A percentile compares a stretch with the other conserved stretches of the same genome.
Evolutionary conservation across 257 asterid species (phyloP).

Genomic region (Solanum medicagineum): DNA sequence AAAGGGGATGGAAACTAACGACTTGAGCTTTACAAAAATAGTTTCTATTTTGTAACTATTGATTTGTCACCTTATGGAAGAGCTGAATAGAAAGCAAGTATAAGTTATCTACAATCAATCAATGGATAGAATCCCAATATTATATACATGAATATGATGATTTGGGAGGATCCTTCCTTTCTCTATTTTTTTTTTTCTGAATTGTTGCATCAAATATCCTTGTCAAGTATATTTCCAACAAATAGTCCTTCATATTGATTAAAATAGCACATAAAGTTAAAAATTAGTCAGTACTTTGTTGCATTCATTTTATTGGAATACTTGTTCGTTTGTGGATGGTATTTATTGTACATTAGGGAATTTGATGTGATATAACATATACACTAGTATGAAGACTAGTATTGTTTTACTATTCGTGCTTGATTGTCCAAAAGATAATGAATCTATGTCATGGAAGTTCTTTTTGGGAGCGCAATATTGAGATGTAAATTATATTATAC

Average conservation of each 20-base stretch:
- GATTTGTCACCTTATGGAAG: background rate
- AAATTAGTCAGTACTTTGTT: background rate
- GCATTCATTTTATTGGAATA: background rate
- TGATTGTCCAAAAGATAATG: background rate
- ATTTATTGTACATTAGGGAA: background rate
- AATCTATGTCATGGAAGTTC: background rate
- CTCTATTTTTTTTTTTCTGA: rapidly evolving
- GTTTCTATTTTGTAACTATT: too few species aligned
- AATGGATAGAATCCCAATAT: background rate
- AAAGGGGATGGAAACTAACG: too few species aligned
- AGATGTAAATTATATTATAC: background rate
- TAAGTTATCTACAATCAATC: background rate
- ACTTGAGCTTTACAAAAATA: too few species aligned
- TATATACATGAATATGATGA: background rate
- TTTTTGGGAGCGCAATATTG: background rate
- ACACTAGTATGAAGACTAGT: background rate
- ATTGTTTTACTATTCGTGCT: background rate
- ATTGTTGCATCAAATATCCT: background rate
- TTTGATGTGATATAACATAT: background rate
- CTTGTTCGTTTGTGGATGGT: background rate
- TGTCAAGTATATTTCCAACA: background rate
- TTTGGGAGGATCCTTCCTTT: background rate
- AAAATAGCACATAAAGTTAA: background rate
- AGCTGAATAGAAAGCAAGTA: background rate
- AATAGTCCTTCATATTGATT: background rate